Percentiles rank a stretch among this genome's conserved stretches.
Conservation (phyloP, 2,329 filamentous ascomycete genomes). For the Cryphonectria radicalis region DNA sequence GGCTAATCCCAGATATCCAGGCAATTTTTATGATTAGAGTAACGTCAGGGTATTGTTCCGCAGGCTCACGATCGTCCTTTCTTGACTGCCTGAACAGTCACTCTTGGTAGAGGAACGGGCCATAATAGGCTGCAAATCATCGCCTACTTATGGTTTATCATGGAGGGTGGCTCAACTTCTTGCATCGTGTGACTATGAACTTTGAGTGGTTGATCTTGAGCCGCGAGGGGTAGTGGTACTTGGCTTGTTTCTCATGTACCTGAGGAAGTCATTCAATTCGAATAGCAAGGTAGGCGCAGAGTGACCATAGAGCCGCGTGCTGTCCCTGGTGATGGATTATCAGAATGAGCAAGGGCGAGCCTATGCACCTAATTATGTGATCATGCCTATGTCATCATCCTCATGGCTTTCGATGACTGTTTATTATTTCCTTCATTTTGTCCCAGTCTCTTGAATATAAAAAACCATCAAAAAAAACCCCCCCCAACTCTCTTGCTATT, state of each 20-base stretch:
- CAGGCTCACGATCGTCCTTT: background rate
- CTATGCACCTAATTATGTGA: background rate
- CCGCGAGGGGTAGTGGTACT: no score
- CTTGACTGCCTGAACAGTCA: no score
- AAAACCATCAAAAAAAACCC: background rate
- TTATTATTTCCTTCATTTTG: background rate
- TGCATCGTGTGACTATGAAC: background rate
- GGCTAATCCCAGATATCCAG: background rate
- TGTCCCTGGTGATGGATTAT: background rate
- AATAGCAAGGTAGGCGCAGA: background rate
- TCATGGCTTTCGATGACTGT: background rate
- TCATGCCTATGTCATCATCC: background rate
- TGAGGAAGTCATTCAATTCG: background rate
- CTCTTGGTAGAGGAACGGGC: background rate
- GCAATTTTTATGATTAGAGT: conserved; percentile 14
- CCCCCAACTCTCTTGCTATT: background rate
- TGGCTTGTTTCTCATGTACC: background rate
- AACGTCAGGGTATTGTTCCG: background rate
- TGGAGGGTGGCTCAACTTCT: background rate
- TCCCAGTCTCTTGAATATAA: background rate
- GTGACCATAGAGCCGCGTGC: background rate
- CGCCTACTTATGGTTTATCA: background rate
- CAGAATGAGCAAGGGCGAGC: background rate
- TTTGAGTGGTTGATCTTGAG: background rate
- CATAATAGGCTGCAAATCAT: background rate